Conservation (phyloP, 164 flowering plant species). For the Chimonanthus praecox region DNA sequence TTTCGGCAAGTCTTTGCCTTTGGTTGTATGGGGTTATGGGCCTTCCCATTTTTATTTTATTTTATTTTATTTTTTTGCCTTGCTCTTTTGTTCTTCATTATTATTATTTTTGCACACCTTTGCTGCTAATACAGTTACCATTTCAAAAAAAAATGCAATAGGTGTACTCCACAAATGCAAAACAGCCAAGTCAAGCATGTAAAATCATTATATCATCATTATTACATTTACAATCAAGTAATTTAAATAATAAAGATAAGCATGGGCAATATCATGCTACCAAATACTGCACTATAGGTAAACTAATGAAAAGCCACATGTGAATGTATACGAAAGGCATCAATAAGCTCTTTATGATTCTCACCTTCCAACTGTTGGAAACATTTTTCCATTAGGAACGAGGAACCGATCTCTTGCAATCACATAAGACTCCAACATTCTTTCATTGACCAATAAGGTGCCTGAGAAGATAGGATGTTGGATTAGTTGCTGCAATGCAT, state of each 20-base stretch:
- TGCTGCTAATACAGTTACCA: too few species aligned
- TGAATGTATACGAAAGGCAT: neutral
- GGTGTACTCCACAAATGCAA: neutral
- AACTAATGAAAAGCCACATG: neutral
- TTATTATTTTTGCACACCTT: too few species aligned
- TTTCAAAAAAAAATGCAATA: too few species aligned
- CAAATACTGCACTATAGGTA: neutral
- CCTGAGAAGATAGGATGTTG: slow-evolving; percentile 39
- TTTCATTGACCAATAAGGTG: slow-evolving; percentile 87
- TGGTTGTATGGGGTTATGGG: too few species aligned
- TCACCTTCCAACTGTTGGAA: slow-evolving; percentile 91
- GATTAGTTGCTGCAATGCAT: neutral
- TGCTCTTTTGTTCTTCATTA: too few species aligned
- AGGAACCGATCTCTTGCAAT: slow-evolving; percentile 98
- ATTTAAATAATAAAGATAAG: neutral
- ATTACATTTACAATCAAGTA: neutral
- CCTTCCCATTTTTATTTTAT: too few species aligned
- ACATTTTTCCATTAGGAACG: slow-evolving; percentile 86
- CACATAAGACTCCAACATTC: slow-evolving; percentile 97
- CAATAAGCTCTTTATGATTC: neutral
- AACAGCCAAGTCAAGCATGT: neutral
- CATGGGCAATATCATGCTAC: neutral
- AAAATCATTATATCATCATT: neutral
- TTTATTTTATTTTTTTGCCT: too few species aligned
- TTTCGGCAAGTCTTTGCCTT: too few species aligned